A percentile compares a stretch with the other conserved stretches of the same genome.
These are phyloP conservation scores for Yamadazyma spencermartinsiae DNA, from an alignment of 1,139 yeast genomes.

Conservation along the genomic window DNA sequence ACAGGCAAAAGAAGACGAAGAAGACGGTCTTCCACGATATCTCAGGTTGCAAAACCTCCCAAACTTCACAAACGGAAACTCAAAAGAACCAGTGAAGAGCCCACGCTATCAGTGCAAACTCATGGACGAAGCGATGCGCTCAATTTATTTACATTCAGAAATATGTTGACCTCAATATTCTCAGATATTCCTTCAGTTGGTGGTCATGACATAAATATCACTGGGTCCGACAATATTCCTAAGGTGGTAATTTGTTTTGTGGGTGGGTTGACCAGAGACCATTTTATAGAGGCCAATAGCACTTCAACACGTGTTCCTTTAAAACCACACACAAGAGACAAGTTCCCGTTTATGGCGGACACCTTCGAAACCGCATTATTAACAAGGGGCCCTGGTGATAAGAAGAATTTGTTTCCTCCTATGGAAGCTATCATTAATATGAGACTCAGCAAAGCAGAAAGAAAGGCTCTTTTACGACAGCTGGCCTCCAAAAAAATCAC, in stretches of 20 bases:
- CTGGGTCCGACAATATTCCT: constrained; percentile 38
- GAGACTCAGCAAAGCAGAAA: constrained; percentile 58
- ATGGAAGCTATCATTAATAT: constrained; percentile 55
- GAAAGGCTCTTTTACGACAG: constrained; percentile 31
- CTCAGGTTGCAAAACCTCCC: constrained; percentile 4
- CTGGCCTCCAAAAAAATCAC: constrained; percentile 44
- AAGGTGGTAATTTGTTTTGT: constrained; percentile 62
- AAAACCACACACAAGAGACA: constrained; percentile 5
- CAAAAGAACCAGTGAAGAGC: constrained; percentile 30
- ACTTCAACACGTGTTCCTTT: not conserved
- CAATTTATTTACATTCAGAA: not conserved
- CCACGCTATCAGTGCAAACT: constrained; percentile 18
- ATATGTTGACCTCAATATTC: not conserved
- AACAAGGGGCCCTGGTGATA: constrained; percentile 61
- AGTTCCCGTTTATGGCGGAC: constrained; percentile 12
- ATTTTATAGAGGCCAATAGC: constrained; percentile 24
- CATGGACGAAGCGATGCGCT: not conserved
- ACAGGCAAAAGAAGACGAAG: constrained; percentile 26
- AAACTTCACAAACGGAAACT: constrained; percentile 36
- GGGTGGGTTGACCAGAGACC: constrained; percentile 54
- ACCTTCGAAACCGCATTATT: constrained; percentile 44
- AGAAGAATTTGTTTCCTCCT: constrained; percentile 55
- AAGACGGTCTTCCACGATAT: constrained; percentile 45
- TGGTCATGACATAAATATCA: constrained; percentile 21
- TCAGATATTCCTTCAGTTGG: not conserved